phyloP scores from a whole-genome alignment of 352 stramenopile genomes.

The Globisporangium mamillatum region DNA sequence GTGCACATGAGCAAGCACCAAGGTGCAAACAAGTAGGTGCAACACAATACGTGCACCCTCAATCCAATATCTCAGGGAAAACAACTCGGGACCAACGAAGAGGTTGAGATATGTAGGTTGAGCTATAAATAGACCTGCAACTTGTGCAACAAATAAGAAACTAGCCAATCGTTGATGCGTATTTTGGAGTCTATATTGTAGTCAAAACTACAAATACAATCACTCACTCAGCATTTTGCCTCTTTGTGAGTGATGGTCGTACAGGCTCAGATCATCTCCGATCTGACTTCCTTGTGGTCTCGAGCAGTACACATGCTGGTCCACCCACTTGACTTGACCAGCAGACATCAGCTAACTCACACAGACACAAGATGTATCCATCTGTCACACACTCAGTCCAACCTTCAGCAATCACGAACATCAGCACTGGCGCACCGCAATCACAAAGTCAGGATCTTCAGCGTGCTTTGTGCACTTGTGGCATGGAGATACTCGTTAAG shows the following conservation, averaged over 20 bases:
- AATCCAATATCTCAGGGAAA: not conserved
- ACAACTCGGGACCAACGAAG: not conserved
- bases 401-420: not conserved
- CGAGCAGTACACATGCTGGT: not conserved
- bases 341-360: not conserved
- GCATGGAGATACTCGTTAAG: too few species aligned
- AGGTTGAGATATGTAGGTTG: not conserved
- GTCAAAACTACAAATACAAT: not conserved
- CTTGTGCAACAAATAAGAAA: not conserved
- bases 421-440: not conserved
- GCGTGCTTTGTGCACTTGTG: too few species aligned
- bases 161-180: not conserved
- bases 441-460: too few species aligned
- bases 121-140: not conserved
- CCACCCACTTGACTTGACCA: not conserved
- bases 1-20: not conserved
- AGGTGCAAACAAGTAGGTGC: not conserved
- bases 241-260: not conserved
- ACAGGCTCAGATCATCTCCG: not conserved
- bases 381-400: not conserved
- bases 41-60: not conserved
- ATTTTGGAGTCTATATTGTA: not conserved
- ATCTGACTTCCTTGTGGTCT: slow-evolving; percentile 6
- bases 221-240: not conserved
- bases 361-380: not conserved